Percentiles rank a stretch among this genome's conserved stretches.
Evolutionary conservation across 1,139 yeast genomes (phyloP).

Genomic region (Lodderomyces pseudojiufengensis): DNA sequence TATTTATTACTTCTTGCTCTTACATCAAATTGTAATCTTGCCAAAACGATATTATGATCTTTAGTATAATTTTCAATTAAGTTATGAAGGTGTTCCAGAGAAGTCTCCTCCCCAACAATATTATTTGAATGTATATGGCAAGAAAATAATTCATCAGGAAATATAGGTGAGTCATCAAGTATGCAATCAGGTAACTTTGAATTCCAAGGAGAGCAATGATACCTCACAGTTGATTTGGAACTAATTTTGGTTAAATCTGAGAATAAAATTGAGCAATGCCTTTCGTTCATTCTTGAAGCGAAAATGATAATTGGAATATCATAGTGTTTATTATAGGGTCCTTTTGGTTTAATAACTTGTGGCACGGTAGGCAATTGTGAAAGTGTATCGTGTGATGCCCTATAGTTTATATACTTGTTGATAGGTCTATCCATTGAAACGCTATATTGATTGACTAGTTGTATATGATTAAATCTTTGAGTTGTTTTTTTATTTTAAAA

Average conservation of each 20-base stretch:
- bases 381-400: too few species aligned
- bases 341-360: too few species aligned
- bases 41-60: neutral
- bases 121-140: neutral
- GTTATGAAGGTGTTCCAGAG: too few species aligned
- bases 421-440: too few species aligned
- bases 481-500: too few species aligned
- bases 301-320: slow-evolving; percentile 9
- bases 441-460: too few species aligned
- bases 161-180: neutral
- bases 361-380: too few species aligned
- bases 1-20: slow-evolving; percentile 5
- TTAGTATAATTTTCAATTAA: neutral
- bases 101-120: too few species aligned
- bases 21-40: slow-evolving; percentile 10
- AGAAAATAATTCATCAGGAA: neutral
- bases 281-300: neutral
- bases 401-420: too few species aligned
- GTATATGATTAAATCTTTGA: too few species aligned
- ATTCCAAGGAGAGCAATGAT: slow-evolving; percentile 2
- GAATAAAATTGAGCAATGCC: slow-evolving; percentile 4
- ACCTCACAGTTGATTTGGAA: neutral
- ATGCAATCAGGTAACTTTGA: neutral
- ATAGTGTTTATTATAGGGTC: too few species aligned
- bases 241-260: slow-evolving; percentile 7